Evolutionary conservation across 2,329 filamentous ascomycete genomes (phyloP).

Genomic region (Thelonectria rubi): DNA sequence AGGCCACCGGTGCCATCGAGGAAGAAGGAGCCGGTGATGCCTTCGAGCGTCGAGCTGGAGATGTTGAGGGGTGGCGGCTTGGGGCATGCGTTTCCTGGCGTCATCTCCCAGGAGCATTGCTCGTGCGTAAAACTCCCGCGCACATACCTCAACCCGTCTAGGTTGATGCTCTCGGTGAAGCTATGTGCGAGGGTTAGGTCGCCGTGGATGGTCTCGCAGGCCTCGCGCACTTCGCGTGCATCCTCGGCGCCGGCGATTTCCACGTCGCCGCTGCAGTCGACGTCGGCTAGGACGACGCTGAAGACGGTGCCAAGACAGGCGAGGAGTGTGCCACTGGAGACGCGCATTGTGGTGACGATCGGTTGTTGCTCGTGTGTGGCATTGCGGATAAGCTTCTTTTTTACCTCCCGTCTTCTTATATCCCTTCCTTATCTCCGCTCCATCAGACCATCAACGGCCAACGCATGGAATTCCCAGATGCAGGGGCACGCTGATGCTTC

Average conservation of each 20-base stretch:
- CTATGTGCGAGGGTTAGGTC: background rate
- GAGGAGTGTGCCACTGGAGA: background rate
- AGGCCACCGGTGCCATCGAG: background rate
- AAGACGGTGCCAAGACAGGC: background rate
- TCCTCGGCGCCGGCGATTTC: background rate
- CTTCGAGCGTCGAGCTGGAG: conserved; percentile 3
- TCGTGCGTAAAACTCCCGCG: background rate
- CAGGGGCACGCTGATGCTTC: too few relatives aligned
- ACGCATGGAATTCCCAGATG: too few relatives aligned
- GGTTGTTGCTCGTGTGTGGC: background rate
- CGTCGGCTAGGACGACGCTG: background rate
- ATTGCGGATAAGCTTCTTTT: background rate
- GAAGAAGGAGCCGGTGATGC: background rate
- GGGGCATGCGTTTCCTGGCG: background rate
- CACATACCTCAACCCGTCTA: background rate
- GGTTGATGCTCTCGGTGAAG: background rate
- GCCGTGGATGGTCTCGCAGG: conserved; percentile 1
- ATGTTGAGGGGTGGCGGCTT: background rate
- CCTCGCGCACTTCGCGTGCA: conserved; percentile 2
- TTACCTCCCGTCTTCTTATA: background rate
- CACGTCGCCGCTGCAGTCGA: conserved; percentile 1
- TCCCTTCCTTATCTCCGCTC: too few relatives aligned
- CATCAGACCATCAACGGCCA: too few relatives aligned
- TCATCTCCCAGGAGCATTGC: background rate
- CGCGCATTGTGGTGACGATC: background rate